Evolutionary conservation across 805 yeast species (phyloP).

Genomic region (Ogataea methylovora): DNA sequence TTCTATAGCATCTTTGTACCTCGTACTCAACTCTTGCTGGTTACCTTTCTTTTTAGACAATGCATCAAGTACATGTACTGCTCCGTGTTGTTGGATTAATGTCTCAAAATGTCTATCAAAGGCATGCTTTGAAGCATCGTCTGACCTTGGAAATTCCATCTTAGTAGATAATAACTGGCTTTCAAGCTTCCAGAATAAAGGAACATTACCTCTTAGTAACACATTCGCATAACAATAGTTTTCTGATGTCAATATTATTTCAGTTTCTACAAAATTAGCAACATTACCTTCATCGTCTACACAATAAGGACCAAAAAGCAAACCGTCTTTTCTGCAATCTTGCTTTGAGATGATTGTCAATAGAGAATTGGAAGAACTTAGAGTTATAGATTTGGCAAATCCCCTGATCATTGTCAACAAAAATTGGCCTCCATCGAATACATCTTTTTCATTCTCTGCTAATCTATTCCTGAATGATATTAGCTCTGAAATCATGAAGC

Average conservation of each 20-base stretch:
- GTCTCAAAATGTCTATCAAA: conserved; percentile 42
- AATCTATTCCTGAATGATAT: conserved; percentile 39
- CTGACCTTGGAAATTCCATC: conserved; percentile 40
- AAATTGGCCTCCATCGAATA: conserved; percentile 41
- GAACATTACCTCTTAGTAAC: conserved; percentile 45
- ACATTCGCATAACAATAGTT: conserved; percentile 36
- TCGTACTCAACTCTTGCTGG: conserved; percentile 38
- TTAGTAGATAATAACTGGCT: conserved; percentile 36
- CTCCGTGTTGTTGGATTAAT: conserved; percentile 40
- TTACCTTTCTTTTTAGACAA: conserved; percentile 31
- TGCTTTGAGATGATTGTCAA: conserved; percentile 47
- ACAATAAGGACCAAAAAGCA: conserved; percentile 48
- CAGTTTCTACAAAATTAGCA: conserved; percentile 46
- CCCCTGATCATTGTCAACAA: conserved; percentile 43
- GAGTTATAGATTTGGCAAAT: conserved; percentile 32
- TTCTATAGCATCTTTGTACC: conserved; percentile 24
- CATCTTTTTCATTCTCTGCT: conserved; percentile 28
- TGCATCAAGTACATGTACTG: conserved; percentile 42
- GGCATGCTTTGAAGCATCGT: conserved; percentile 47
- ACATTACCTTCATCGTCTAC: conserved; percentile 50
- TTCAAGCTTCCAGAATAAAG: conserved; percentile 47
- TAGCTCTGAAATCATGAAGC: conserved; percentile 36
- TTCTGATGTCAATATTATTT: conserved; percentile 36
- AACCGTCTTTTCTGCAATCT: conserved; percentile 35
- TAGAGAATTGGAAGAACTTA: conserved; percentile 21